A percentile compares a stretch with the other conserved stretches of the same genome.
These are phyloP conservation scores for Micromonas commoda DNA, from an alignment of 139 green algal species.

Conservation along the genomic window DNA sequence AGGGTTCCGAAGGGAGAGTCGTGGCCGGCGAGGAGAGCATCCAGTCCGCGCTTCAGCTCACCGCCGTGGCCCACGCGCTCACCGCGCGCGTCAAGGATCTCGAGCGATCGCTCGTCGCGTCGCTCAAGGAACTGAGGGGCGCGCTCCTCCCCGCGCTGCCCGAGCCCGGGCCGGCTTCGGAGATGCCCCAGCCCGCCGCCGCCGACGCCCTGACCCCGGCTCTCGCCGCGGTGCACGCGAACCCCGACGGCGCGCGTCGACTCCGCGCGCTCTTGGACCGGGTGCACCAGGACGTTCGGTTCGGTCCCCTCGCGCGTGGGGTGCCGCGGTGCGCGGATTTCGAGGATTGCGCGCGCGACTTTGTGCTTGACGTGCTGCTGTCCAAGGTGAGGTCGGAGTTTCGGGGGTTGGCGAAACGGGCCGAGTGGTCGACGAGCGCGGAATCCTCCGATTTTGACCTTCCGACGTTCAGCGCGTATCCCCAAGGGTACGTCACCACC, in stretches of 20 bases:
- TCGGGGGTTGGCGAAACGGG: neutral
- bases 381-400: neutral
- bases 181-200: no score
- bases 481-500: constrained; percentile 39
- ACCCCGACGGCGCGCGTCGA: neutral
- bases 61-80: neutral
- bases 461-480: constrained; percentile 79
- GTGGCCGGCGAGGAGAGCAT: neutral
- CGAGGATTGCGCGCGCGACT: neutral
- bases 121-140: neutral
- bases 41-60: neutral
- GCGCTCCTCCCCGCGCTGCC: no score
- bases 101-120: neutral
- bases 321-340: neutral
- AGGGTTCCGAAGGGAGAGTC: no score
- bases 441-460: constrained; percentile 46
- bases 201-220: neutral
- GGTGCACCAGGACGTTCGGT: neutral
- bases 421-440: constrained; percentile 16
- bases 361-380: neutral
- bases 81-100: neutral
- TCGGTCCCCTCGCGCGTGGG: neutral
- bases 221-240: neutral
- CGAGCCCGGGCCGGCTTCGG: no score
- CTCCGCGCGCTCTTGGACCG: neutral